Evolutionary conservation across 225 moss, liverwort and hornwort species (phyloP).

Genomic region (Straminergon stramineum): DNA sequence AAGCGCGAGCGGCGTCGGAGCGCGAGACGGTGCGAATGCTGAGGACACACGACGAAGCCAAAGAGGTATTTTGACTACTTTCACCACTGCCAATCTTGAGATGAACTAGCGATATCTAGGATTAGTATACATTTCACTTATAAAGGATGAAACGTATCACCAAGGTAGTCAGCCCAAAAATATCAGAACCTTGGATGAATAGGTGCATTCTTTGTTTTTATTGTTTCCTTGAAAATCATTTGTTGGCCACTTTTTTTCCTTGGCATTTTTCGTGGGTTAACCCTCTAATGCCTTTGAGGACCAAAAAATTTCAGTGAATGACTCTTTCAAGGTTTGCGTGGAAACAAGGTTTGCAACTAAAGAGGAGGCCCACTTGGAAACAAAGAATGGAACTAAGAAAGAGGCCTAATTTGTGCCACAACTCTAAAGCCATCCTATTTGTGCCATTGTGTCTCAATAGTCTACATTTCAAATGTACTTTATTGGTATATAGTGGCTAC

Average conservation of each 20-base stretch:
- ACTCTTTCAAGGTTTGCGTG: not conserved
- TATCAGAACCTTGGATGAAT: too few relatives aligned
- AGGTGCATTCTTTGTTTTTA: not conserved
- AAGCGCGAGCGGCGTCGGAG: not conserved
- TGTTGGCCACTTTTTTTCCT: too few relatives aligned
- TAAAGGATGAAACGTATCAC: not conserved
- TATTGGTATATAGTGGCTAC: not conserved
- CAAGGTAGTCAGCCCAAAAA: not conserved
- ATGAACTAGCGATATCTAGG: not conserved
- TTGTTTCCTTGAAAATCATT: not conserved
- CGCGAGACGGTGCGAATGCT: not conserved
- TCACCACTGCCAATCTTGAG: not conserved
- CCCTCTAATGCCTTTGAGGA: too few relatives aligned
- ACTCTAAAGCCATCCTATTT: not conserved
- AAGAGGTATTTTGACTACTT: not conserved
- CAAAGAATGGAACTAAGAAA: too few relatives aligned
- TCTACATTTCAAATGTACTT: not conserved
- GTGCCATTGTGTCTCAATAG: not conserved
- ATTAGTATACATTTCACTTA: too few relatives aligned
- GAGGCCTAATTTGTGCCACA: not conserved
- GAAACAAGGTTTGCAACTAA: too few relatives aligned
- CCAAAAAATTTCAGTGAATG: not conserved
- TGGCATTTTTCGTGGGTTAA: accelerated
- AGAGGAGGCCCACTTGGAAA: too few relatives aligned
- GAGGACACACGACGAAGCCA: not conserved